phyloP scores from a whole-genome alignment of 192 early-diverging fungal species.

The Coemansia guatemalensis region DNA sequence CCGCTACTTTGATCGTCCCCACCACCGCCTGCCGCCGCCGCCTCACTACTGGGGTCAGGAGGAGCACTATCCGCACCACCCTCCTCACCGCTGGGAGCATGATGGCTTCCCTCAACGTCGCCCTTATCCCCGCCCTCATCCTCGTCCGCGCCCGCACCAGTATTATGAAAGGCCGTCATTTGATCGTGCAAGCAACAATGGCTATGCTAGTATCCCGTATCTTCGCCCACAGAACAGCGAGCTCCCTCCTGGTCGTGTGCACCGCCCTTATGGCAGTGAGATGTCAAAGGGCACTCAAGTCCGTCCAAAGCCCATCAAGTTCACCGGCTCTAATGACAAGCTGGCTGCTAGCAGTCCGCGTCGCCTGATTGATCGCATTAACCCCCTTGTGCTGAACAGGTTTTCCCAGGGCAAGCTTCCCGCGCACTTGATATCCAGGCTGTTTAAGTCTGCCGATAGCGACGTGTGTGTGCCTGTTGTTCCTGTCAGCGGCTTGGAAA shows the following conservation, averaged over 20 bases:
- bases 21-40: neutral
- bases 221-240: neutral
- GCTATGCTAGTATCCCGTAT: neutral
- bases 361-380: constrained; percentile 15
- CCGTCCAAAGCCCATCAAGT: constrained; percentile 12
- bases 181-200: neutral
- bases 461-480: constrained; percentile 42
- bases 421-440: constrained; percentile 3
- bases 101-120: neutral
- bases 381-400: constrained; percentile 21
- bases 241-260: neutral
- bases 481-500: constrained; percentile 32
- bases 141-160: neutral
- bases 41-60: neutral
- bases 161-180: neutral
- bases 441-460: constrained; percentile 13
- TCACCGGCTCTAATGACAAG: neutral
- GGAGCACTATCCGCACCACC: constrained; percentile 4
- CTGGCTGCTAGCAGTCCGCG: neutral
- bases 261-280: neutral
- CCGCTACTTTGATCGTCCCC: constrained; percentile 1
- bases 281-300: neutral
- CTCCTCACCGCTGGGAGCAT: constrained; percentile 7
- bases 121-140: neutral
- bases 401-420: constrained; percentile 37